Evolutionary conservation across 768 basidiomycete genomes (phyloP).

Genomic region (Serendipita indica): DNA sequence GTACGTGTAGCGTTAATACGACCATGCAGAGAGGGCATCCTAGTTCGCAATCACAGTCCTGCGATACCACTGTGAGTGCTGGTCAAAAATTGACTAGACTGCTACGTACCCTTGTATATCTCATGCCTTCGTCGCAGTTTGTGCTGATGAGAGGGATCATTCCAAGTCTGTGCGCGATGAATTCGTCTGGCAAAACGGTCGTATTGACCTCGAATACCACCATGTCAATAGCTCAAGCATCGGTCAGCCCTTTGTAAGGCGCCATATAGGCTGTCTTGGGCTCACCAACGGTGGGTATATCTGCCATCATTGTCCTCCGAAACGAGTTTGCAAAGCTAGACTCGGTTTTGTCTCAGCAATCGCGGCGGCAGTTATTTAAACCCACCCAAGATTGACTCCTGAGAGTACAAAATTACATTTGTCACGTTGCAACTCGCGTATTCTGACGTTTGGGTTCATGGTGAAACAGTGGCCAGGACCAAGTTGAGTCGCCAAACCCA

Average conservation of each 20-base stretch:
- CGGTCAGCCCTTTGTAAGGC: background rate
- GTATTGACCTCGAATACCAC: slow-evolving; percentile 87
- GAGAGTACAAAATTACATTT: slow-evolving; percentile 83
- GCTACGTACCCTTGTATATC: slow-evolving; percentile 49
- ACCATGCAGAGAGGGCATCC: slow-evolving; percentile 82
- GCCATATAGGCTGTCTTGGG: background rate
- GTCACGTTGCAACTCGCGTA: slow-evolving; percentile 73
- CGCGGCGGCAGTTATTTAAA: slow-evolving; percentile 11
- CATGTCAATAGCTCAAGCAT: slow-evolving; percentile 96
- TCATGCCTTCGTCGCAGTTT: slow-evolving; percentile 79
- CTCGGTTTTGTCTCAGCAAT: slow-evolving; percentile 11
- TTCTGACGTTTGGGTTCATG: slow-evolving; percentile 36
- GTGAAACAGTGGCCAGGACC: background rate
- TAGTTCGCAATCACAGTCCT: slow-evolving; percentile 87
- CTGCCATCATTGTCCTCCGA: slow-evolving; percentile 87
- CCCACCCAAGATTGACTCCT: slow-evolving; percentile 93
- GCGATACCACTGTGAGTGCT: slow-evolving; percentile 7
- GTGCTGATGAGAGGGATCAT: slow-evolving; percentile 81
- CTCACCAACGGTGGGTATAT: slow-evolving; percentile 90
- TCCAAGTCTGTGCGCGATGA: slow-evolving; percentile 89
- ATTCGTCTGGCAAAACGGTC: slow-evolving; percentile 90
- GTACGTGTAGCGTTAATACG: slow-evolving; percentile 58
- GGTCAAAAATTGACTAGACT: slow-evolving; percentile 7
- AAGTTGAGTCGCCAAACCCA: background rate
- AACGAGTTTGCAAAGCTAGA: slow-evolving; percentile 84